A percentile compares a stretch with the other conserved stretches of the same genome.
Conservation (phyloP, 2,329 filamentous ascomycete species). For the Fusarium denticulatum region DNA sequence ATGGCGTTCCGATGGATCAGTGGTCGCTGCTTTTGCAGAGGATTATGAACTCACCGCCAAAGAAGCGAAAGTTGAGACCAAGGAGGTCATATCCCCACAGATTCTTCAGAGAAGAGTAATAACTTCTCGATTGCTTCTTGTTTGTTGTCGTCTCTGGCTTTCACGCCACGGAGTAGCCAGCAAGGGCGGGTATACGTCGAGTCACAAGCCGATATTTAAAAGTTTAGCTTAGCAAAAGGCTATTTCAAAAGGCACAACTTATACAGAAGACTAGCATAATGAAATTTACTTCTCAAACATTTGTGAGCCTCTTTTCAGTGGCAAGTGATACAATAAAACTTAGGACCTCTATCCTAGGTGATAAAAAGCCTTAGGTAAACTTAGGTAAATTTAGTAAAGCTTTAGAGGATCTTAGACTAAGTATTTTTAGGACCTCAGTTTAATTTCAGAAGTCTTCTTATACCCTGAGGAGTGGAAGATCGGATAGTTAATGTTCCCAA, state of each 20-base stretch:
- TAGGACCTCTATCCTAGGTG: no score
- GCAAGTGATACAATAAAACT: no score
- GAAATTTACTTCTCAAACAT: not conserved
- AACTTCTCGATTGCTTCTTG: not conserved
- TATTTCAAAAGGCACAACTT: not conserved
- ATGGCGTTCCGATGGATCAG: not conserved
- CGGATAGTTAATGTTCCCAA: accelerated
- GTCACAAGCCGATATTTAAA: not conserved
- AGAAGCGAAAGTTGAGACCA: not conserved
- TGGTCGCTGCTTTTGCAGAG: not conserved
- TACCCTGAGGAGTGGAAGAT: no score
- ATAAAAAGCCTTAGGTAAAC: no score
- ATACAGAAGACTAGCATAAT: not conserved
- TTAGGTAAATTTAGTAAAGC: no score
- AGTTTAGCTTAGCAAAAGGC: accelerated
- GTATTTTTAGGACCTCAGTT: no score
- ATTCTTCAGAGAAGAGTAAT: not conserved
- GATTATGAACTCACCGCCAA: not conserved
- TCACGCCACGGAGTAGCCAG: no score
- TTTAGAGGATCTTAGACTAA: no score
- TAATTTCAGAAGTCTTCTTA: no score
- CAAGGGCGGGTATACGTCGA: no score
- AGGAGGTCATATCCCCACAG: no score
- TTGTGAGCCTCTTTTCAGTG: accelerated
- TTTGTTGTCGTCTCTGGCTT: no score